Percentiles rank a stretch among this genome's conserved stretches.
Evolutionary conservation across 164 flowering plant species (phyloP).

Genomic region (Sextonia rubra): DNA sequence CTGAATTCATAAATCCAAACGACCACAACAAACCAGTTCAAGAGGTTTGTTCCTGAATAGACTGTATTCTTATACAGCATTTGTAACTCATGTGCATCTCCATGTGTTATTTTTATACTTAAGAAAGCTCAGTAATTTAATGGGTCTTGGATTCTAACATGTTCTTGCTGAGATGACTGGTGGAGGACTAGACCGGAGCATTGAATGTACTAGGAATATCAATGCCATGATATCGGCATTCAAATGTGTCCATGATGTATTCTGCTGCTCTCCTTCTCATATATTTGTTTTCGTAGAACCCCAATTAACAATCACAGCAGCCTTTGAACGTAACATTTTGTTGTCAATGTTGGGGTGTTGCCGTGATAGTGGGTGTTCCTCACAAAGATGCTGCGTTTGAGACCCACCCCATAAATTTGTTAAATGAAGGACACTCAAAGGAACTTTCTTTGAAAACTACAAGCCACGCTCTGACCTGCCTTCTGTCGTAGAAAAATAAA

Average conservation of each 20-base stretch:
- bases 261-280: not conserved
- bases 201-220: conserved; percentile 59
- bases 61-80: not conserved
- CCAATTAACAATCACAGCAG: not conserved
- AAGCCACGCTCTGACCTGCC: conserved; percentile 66
- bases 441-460: conserved; percentile 71
- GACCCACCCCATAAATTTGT: conserved; percentile 57
- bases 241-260: conserved; percentile 72
- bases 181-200: conserved; percentile 67
- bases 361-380: conserved; percentile 66
- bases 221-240: conserved; percentile 70
- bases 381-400: conserved; percentile 50
- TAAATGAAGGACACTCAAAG: conserved; percentile 71
- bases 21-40: conserved; percentile 48
- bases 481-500: conserved; percentile 55
- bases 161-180: conserved; percentile 63
- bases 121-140: not conserved
- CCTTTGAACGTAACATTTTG: not conserved
- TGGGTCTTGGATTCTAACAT: conserved; percentile 7
- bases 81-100: not conserved
- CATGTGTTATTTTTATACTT: not conserved
- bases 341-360: conserved; percentile 45
- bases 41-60: conserved; percentile 29
- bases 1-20: conserved; percentile 51
- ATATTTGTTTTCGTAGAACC: not conserved